These are phyloP conservation scores for Chernovozyma aurita DNA, from an alignment of 1,139 yeast species.

Conservation along the genomic window DNA sequence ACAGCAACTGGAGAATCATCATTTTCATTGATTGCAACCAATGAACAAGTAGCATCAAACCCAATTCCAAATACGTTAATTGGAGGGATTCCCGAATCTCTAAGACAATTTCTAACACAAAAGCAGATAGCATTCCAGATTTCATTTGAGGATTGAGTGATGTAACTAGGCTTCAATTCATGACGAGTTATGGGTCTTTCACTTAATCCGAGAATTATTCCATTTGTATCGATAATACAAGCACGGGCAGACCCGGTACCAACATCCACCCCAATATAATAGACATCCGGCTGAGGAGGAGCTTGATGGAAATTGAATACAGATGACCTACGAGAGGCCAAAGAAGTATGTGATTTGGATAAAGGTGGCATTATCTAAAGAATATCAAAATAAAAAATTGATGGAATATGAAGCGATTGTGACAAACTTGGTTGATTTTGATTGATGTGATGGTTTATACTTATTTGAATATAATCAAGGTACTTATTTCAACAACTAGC, in stretches of 20 bases:
- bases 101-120: conserved; percentile 70
- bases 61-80: conserved; percentile 77
- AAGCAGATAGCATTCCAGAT: conserved; percentile 87
- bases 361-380: conserved; percentile 14
- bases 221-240: conserved; percentile 77
- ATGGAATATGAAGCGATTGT: too few relatives aligned
- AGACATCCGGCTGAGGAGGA: conserved; percentile 48
- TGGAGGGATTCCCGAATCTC: conserved; percentile 72
- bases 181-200: conserved; percentile 77
- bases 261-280: conserved; percentile 90
- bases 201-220: conserved; percentile 76
- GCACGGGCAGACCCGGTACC: conserved; percentile 98
- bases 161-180: conserved; percentile 64
- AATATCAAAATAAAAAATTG: too few relatives aligned
- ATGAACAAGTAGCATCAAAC: conserved; percentile 95
- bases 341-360: conserved; percentile 33
- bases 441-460: too few relatives aligned
- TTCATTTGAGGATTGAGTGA: conserved; percentile 86
- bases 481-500: not conserved
- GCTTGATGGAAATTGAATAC: conserved; percentile 34
- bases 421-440: too few relatives aligned
- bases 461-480: too few relatives aligned
- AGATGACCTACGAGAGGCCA: conserved; percentile 36
- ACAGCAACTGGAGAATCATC: conserved; percentile 76
- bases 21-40: conserved; percentile 70